Evolutionary conservation across 208 protist species (phyloP), one percentile per base, ranked within the genome.

Genomic region (Crithidia brevicula): DNA sequence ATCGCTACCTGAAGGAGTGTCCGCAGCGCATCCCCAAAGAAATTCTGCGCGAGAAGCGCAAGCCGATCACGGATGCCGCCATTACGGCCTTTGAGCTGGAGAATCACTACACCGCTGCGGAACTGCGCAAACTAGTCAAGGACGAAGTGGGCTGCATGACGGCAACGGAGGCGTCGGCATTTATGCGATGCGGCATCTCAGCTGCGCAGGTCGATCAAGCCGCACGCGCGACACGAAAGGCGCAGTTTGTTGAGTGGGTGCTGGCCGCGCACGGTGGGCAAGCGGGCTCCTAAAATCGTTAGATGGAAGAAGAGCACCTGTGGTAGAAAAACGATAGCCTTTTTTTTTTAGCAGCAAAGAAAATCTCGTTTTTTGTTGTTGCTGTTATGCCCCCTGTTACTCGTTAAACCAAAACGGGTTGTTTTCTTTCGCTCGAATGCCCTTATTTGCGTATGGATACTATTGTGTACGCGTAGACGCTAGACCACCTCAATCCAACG

Each of bases 11-110:
- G 80, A 70, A 42, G 1, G 83, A 88, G 30, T 64, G 77, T 6
- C 91, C 91, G 25, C 75, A 72, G 42, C 66, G 75, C 47, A 67
- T 96, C 27, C 91, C 91, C 7, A 67, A 62, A 27, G 73, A 73
- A 33, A 78, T 96, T 40, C 15, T 94, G 46, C 65, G 74, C 0
- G 82, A 82, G 50, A 67, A 67, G 56, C 84, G 91, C 1, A 76
- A 79, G 31, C 25, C 69, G 18, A 82, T 84, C 57, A 49, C 64
- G 2, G 78, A 93, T 47, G 57, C 81, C 22, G 53, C 27, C 45
- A 92, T 96, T 43, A 93, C 88, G 0, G 53, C 38, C 18, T 93
- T 91, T 64, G 91, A 96, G 67, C 72, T 96, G 38, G 64, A 85
- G 33, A 68, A 93, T 53, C 91, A 96, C 69, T 96, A 94, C 76